These are phyloP conservation scores for Ogataea glucozyma DNA, from an alignment of 805 yeast species.

Conservation along the genomic window DNA sequence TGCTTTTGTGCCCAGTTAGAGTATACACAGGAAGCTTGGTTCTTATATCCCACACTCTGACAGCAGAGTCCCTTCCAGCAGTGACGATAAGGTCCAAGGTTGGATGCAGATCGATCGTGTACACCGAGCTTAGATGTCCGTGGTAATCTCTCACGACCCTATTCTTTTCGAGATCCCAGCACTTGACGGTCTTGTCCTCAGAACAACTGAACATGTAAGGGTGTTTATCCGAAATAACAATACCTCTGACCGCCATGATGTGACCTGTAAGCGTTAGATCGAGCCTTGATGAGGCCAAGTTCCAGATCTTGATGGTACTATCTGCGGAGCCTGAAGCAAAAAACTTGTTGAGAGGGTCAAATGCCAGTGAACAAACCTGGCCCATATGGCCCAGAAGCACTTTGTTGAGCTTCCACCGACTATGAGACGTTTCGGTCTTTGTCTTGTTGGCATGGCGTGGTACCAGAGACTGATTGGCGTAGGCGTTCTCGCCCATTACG, in stretches of 20 bases:
- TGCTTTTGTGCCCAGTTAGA: conserved; percentile 76
- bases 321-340: conserved; percentile 92
- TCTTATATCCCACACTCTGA: conserved; percentile 92
- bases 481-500: conserved; percentile 20
- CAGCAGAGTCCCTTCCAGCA: conserved; percentile 86
- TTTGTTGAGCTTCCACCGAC: conserved; percentile 69
- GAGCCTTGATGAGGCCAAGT: conserved; percentile 67
- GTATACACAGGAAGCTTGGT: conserved; percentile 73
- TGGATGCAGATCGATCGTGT: conserved; percentile 83
- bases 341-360: conserved; percentile 88
- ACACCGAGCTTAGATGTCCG: conserved; percentile 91
- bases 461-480: conserved; percentile 28
- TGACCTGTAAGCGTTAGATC: conserved; percentile 87
- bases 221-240: conserved; percentile 69
- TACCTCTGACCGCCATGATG: conserved; percentile 80
- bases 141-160: conserved; percentile 82
- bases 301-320: conserved; percentile 89
- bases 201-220: conserved; percentile 92
- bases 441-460: conserved; percentile 18
- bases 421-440: conserved; percentile 44
- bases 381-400: conserved; percentile 91
- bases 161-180: conserved; percentile 95
- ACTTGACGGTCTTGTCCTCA: conserved; percentile 88
- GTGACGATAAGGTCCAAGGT: conserved; percentile 79
- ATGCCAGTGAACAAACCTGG: conserved; percentile 80